phyloP scores from a whole-genome alignment of 2,329 filamentous ascomycete species.

The Paraconiothyrium sp. region DNA sequence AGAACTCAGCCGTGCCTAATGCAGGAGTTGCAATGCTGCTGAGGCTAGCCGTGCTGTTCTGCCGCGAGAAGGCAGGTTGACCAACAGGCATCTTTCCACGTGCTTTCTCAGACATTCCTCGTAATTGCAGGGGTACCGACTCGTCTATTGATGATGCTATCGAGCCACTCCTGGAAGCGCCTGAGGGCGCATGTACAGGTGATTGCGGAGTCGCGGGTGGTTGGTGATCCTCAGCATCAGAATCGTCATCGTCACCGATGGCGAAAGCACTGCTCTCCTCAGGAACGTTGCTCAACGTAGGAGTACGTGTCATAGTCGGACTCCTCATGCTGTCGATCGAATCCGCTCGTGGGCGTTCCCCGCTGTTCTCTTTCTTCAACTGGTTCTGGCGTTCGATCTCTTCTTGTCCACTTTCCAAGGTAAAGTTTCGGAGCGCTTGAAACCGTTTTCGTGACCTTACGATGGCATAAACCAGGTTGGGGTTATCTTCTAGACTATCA shows the following conservation, averaged over 20 bases:
- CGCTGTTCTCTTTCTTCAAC: constrained; percentile 68
- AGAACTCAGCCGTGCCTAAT: constrained; percentile 67
- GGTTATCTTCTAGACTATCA: constrained; percentile 69
- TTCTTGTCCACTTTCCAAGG: constrained; percentile 88
- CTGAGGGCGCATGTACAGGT: constrained; percentile 40
- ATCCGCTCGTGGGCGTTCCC: constrained; percentile 58
- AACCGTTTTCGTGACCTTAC: constrained; percentile 83
- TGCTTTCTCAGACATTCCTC: constrained; percentile 97
- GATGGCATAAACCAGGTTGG: constrained; percentile 81
- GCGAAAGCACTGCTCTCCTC: constrained; percentile 85
- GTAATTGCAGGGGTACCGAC: constrained; percentile 80
- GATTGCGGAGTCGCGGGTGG: constrained; percentile 50
- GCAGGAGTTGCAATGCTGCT: constrained; percentile 69
- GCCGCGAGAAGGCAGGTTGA: constrained; percentile 81
- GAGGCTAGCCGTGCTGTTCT: constrained; percentile 88
- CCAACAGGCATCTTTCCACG: constrained; percentile 94
- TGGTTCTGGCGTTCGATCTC: constrained; percentile 85
- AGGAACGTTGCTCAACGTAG: constrained; percentile 72
- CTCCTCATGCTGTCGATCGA: constrained; percentile 76
- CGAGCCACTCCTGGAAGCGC: constrained; percentile 71
- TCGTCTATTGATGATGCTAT: constrained; percentile 76
- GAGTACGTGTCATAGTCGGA: constrained; percentile 65
- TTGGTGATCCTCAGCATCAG: constrained; percentile 67
- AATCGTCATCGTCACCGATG: constrained; percentile 76
- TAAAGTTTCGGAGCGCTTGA: constrained; percentile 85